phyloP scores from a whole-genome alignment of 305 asterid species.

The Stenogyne calaminthoides region DNA sequence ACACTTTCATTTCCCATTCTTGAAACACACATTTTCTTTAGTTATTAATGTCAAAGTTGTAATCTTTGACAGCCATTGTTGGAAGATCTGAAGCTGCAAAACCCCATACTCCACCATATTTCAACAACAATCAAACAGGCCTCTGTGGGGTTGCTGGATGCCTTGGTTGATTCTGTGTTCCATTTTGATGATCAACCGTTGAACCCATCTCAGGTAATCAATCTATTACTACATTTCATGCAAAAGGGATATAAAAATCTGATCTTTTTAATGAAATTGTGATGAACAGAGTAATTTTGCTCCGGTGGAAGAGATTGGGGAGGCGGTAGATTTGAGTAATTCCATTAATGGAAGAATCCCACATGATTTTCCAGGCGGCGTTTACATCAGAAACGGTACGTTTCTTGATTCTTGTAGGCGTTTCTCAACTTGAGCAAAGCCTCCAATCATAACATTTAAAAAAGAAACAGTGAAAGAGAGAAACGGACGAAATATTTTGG shows the following conservation, averaged over 20 bases:
- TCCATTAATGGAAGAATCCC: conserved; percentile 45
- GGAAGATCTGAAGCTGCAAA: conserved; percentile 23
- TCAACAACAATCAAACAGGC: conserved; percentile 32
- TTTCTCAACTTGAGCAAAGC: too few relatives aligned
- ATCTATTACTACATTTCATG: not conserved
- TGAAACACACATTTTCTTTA: not conserved
- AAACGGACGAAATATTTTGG: not conserved
- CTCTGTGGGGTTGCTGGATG: conserved; percentile 38
- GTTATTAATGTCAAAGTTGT: not conserved
- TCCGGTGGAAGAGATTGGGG: conserved; percentile 56
- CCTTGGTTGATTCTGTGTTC: conserved; percentile 45
- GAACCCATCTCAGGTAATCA: conserved; percentile 60
- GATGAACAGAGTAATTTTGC: conserved; percentile 50
- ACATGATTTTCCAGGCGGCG: conserved; percentile 54
- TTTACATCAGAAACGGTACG: conserved; percentile 61
- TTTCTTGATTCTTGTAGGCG: not conserved
- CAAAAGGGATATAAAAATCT: not conserved
- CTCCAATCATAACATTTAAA: not conserved
- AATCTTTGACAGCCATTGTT: conserved; percentile 32
- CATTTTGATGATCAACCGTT: conserved; percentile 51
- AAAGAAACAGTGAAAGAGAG: not conserved
- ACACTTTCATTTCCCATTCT: not conserved
- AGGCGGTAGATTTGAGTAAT: conserved; percentile 31
- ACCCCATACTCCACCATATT: not conserved
- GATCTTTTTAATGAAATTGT: not conserved